Base-by-base conservation (phyloP, 2,329 filamentous ascomycete genomes). In the Blastomyces emzantsi region DNA sequence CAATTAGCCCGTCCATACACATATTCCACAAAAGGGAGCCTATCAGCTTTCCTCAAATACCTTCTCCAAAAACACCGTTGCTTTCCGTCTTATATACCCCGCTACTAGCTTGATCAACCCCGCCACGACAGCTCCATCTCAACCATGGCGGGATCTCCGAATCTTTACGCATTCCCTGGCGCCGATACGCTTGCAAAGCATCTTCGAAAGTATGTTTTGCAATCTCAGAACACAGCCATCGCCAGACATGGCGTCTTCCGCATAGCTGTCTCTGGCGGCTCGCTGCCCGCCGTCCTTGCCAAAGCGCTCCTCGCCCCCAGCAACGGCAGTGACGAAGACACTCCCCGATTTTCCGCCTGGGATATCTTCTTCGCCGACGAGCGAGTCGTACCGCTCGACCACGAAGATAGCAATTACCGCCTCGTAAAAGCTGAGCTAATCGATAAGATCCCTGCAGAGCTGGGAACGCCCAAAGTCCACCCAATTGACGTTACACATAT, bases 301-400 rank as follows among this genome's bases (percentile, higher is more conserved):
- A 86, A 90, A 75, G 92, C 92, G 11, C 85, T 97, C 13, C 85
- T 97, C 33, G 73, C 85, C 25, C 70, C 79, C 72, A 68, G 78
- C 78, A 76, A 80, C 65, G 80, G 78, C 59, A 76, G 74, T 47
- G 67, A 70, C 13, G 79, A 87, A 63, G 90, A 92, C 73, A 82
- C 80, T 3, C 78, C 92, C 69, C 82, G 89, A 71, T 96, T 95
- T 78, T 81, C 83, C 74, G 91, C 90, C 76, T 99, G 94, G 94
- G 90, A 97, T 73, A 90, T 99, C 73, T 99, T 97, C 83, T 97
- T 97, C 77, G 93, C 93, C 73, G 94, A 99, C 75, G 94, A 99
- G 82, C 90, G 94, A 73, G 90, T 90, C 70, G 94, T 97, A 62
- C 90, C 94, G 28, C 87, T 97, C 69, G 87, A 94, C 76, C 89